Base-by-base conservation (phyloP, 2,329 filamentous ascomycete genomes). In the Penicillium polonicum region DNA sequence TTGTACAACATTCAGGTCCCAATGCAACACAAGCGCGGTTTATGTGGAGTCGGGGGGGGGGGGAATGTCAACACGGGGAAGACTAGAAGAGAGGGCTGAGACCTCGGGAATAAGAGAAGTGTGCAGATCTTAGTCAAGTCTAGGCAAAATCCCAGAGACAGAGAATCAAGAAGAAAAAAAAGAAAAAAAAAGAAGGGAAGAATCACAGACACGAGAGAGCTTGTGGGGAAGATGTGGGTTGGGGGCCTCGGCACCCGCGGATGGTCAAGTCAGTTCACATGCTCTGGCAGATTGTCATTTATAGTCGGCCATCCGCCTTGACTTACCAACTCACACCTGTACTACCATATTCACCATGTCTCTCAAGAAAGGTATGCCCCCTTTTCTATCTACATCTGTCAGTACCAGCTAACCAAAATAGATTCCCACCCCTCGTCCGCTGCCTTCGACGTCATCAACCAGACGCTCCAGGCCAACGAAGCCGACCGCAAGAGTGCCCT, bases 371-470 rank as follows among this genome's bases (percentile, higher is more conserved):
- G 84, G 88, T 90, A 80, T 66, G 81, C 15, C 12, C 17, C 12
- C 5, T 23, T 48, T 45, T 27, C 36, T 31, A 46, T 44, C 17
- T 44, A 12, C n/a, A n/a, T 9, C 17, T 2, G 21, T 43, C 21
- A 5, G 17, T 6, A 23, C 46, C n/a, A 58, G 27, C 31, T 52
- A 5, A 33, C 36, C 6, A 0, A 53, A 46, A 45, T 67, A 92
- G 89, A 86, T 77, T 87, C 87, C 66, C 97, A 96, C 79, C 93
- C 94, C 65, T 86, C 93, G 71, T 97, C 94, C 59, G 87, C 79
- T 65, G 92, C 92, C 67, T 99, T 99, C 78, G 94, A 99, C 74
- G 83, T 82, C 71, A 97, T 99, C 82, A 85, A 90, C 76, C 73
- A 79, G 53, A 85, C 87, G 52, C 87, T 99, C 64, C 78, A 82